Evolutionary conservation across 2,329 filamentous ascomycete genomes (phyloP), one percentile per base, ranked within the genome.

Genomic region (Sporothrix dimorphospora): DNA sequence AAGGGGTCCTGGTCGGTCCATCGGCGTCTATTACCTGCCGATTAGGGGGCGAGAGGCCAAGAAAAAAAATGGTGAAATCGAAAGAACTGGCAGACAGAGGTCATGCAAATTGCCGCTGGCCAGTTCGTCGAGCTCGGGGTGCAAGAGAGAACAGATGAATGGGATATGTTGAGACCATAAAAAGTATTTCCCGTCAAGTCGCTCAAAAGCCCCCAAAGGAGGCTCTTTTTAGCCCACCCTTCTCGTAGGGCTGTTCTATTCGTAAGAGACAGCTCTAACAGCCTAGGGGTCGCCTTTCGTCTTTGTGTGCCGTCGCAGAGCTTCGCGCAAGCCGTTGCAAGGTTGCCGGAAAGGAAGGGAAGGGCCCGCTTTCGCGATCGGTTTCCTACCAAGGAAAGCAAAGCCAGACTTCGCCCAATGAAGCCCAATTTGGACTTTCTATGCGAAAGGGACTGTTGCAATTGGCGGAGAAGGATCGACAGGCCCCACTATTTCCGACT

Each of bases 381-480:
- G 59, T 24, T 65, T 65, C 59, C n/a, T 45, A 65, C 40, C 19
- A 40, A 27, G 34, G 19, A 57, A 57, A 57, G 30, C 30, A 34
- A n/a, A n/a, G 30, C 30, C 30, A 34, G 6, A 34, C 30, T 27
- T 49, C 63, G 63, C 63, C 24, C 14, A 66, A 66, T 66, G 45
- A 0, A 24, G 21, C 63, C 63, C 42, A 16, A 66, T 34, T 49
- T 49, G 63, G 63, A 11, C 63, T 49, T 47, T 63, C 34, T 34
- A n/a, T 24, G 34, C 38, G 14, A 27, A 16, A 4, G 6, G 51
- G 5, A 4, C 21, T 4, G 38, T 65, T 27, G 21, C n/a, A 27
- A 45, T 65, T 65, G 38, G 38, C 21, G 59, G 59, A 65, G 55
- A 59, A 19, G 38, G 59, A 65, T 42, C 59, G 21, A n/a, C 57